A percentile compares a stretch with the other conserved stretches of the same genome.
These are phyloP conservation scores for Xerocomus brunneocitrinus DNA, from an alignment of 768 basidiomycete genomes.

Conservation along the genomic window DNA sequence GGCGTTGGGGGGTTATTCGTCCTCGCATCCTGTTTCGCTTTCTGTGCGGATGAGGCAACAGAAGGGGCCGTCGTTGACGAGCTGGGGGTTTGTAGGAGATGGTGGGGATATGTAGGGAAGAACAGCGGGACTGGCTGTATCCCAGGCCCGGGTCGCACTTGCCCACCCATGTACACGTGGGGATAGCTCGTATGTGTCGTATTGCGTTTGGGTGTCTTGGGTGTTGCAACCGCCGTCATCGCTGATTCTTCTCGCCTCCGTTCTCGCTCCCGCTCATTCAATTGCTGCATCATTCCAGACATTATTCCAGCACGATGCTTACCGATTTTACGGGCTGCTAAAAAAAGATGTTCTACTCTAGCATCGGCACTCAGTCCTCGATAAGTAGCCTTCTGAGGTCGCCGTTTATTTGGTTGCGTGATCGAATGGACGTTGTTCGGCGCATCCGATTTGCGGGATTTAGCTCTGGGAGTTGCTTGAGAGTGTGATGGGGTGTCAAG, in stretches of 20 bases:
- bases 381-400: slow-evolving; percentile 25
- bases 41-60: slow-evolving; percentile 19
- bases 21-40: slow-evolving; percentile 12
- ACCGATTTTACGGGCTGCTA: slow-evolving; percentile 68
- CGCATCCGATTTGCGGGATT: slow-evolving; percentile 21
- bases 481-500: slow-evolving; percentile 16
- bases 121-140: slow-evolving; percentile 29
- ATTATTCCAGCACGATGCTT: slow-evolving; percentile 54
- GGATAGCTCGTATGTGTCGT: slow-evolving; percentile 24
- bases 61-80: slow-evolving; percentile 31
- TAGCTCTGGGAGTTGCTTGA: slow-evolving; percentile 21
- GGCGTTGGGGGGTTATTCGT: slow-evolving; percentile 39
- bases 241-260: slow-evolving; percentile 23
- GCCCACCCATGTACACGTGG: slow-evolving; percentile 28
- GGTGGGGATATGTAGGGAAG: slow-evolving; percentile 26
- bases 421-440: slow-evolving; percentile 3
- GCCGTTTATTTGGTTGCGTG: slow-evolving; percentile 20
- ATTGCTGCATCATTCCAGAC: slow-evolving; percentile 43
- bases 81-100: slow-evolving; percentile 29
- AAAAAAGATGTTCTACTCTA: slow-evolving; percentile 62
- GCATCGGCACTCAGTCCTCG: slow-evolving; percentile 54
- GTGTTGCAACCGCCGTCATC: slow-evolving; percentile 19
- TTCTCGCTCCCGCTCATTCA: slow-evolving; percentile 32
- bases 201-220: slow-evolving; percentile 29
- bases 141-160: slow-evolving; percentile 24